phyloP scores from a whole-genome alignment of 805 yeast genomes.

The Lipomyces lipofer region DNA sequence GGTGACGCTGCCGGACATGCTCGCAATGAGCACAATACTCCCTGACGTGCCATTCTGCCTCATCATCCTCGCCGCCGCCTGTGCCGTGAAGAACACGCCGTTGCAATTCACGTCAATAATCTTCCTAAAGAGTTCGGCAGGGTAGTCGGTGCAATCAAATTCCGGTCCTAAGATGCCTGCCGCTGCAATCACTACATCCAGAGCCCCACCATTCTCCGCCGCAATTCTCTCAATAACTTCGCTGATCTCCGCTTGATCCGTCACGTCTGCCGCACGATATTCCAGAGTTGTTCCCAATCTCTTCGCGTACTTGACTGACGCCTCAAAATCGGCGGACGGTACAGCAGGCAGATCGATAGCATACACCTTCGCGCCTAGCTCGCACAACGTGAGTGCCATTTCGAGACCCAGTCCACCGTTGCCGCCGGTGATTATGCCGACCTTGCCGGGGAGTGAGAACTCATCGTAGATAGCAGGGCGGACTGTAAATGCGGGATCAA shows the following conservation, averaged over 20 bases:
- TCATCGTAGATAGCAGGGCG: constrained; percentile 38
- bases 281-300: constrained; percentile 39
- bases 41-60: constrained; percentile 63
- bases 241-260: constrained; percentile 44
- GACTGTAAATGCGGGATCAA: constrained; percentile 32
- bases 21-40: constrained; percentile 70
- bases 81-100: constrained; percentile 71
- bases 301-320: constrained; percentile 33
- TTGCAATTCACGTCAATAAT: constrained; percentile 68
- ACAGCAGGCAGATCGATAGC: constrained; percentile 37
- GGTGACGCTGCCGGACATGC: constrained; percentile 74
- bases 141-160: constrained; percentile 55
- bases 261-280: constrained; percentile 51
- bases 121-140: constrained; percentile 59
- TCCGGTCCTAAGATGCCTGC: constrained; percentile 58
- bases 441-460: constrained; percentile 47
- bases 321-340: constrained; percentile 34
- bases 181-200: constrained; percentile 69
- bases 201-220: constrained; percentile 49
- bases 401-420: constrained; percentile 49
- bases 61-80: constrained; percentile 60
- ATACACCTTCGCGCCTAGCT: constrained; percentile 48
- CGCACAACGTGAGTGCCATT: constrained; percentile 46
- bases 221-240: constrained; percentile 50
- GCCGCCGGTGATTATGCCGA: constrained; percentile 49